A percentile compares a stretch with the other conserved stretches of the same genome.
Evolutionary conservation across 768 basidiomycete species (phyloP).

Genomic region (Mycena leptocephala): DNA sequence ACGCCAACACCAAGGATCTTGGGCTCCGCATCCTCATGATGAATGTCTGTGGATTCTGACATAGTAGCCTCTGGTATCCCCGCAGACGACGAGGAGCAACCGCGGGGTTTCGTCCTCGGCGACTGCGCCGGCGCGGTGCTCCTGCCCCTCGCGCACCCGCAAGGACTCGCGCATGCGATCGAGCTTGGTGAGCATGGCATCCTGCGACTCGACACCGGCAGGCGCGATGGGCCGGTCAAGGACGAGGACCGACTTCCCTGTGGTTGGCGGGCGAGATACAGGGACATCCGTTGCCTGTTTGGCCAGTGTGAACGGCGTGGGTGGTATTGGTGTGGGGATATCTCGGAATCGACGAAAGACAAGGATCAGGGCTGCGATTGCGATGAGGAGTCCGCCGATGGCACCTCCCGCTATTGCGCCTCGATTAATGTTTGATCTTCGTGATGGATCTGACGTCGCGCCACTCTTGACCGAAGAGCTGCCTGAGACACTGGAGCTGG

Average conservation of each 20-base stretch:
- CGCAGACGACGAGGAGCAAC: background rate
- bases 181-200: background rate
- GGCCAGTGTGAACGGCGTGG: background rate
- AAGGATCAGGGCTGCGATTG: too few relatives aligned
- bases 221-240: background rate
- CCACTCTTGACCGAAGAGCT: too few relatives aligned
- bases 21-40: background rate
- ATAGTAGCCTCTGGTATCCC: background rate
- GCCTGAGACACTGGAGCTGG: too few relatives aligned
- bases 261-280: background rate
- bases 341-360: too few relatives aligned
- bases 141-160: background rate
- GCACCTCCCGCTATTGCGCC: too few relatives aligned
- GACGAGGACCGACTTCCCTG: background rate
- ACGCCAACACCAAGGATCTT: background rate
- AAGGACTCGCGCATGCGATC: background rate
- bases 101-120: background rate
- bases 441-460: too few relatives aligned
- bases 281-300: background rate
- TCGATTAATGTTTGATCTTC: too few relatives aligned
- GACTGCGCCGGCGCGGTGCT: background rate
- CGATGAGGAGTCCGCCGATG: too few relatives aligned
- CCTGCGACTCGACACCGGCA: background rate
- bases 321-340: background rate
- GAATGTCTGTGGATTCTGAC: background rate